Conservation (phyloP, 345 rosid species). For the Eucalyptus coolabah region DNA sequence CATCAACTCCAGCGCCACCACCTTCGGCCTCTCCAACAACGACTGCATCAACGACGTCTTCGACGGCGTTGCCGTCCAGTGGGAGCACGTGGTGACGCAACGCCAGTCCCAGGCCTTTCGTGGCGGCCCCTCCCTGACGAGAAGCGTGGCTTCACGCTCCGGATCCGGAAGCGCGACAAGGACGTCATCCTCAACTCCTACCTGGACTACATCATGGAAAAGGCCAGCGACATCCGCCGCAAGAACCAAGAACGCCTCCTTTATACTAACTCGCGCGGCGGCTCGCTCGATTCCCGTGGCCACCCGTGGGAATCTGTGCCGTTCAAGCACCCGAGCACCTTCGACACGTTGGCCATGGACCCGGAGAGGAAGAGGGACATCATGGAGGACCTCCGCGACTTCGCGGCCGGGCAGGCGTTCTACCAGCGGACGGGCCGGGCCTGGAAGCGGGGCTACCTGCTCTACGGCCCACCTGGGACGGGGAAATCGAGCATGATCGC, state of each 20-base stretch:
- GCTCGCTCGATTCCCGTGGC: slow-evolving; percentile 19
- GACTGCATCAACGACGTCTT: slow-evolving; percentile 67
- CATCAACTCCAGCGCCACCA: slow-evolving; percentile 25
- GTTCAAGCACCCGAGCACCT: slow-evolving; percentile 67
- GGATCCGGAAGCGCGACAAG: slow-evolving; percentile 59
- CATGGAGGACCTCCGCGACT: slow-evolving; percentile 32
- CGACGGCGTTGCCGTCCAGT: slow-evolving; percentile 44
- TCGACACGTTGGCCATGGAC: slow-evolving; percentile 81
- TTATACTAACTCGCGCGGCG: slow-evolving; percentile 67
- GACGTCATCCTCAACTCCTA: slow-evolving; percentile 42
- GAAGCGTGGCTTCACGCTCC: slow-evolving; percentile 74
- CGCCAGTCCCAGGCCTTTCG: slow-evolving; percentile 60
- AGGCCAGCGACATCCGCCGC: slow-evolving; percentile 60
- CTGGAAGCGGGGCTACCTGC: slow-evolving; percentile 28
- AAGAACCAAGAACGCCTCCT: slow-evolving; percentile 57
- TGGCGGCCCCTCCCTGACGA: slow-evolving; percentile 92
- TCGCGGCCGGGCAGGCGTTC: not conserved
- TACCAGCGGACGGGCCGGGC: not conserved
- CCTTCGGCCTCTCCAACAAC: slow-evolving; percentile 34
- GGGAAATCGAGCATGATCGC: not conserved
- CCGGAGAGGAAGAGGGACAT: slow-evolving; percentile 45
- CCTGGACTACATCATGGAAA: slow-evolving; percentile 51
- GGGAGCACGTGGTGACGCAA: slow-evolving; percentile 88
- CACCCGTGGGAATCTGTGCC: slow-evolving; percentile 16
- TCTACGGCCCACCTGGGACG: not conserved